Percentiles rank a stretch among this genome's conserved stretches.
Evolutionary conservation across 352 stramenopile species (phyloP).

Genomic region (Phytophthora gonapodyides): DNA sequence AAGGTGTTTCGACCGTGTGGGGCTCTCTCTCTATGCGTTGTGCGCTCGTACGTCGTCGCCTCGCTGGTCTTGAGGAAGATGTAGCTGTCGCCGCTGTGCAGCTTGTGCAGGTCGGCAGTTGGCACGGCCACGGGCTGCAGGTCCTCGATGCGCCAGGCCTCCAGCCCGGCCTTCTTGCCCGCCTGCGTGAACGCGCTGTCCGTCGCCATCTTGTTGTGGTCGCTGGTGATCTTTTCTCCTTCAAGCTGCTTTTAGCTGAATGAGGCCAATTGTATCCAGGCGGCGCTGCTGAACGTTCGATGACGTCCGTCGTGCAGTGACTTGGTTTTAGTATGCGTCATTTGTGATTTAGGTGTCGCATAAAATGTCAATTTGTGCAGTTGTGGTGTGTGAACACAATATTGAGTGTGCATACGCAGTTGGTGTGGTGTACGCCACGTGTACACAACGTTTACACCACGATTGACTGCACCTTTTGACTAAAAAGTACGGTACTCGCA

Average conservation of each 20-base stretch:
- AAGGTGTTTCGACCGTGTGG: not conserved
- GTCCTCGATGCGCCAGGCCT: conserved; percentile 88
- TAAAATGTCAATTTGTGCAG: conserved; percentile 6
- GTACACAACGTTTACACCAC: too few species aligned
- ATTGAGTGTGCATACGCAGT: too few species aligned
- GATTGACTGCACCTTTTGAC: too few species aligned
- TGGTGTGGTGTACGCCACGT: too few species aligned
- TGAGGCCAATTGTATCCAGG: conserved; percentile 28
- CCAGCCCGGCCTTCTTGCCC: conserved; percentile 69
- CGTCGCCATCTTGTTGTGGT: conserved; percentile 51
- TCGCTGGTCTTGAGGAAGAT: conserved; percentile 93
- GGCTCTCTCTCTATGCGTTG: not conserved
- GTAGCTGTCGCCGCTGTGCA: conserved; percentile 97
- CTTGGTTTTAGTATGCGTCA: conserved; percentile 22
- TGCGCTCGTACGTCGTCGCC: conserved; percentile 43
- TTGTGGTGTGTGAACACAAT: too few species aligned
- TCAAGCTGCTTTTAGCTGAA: conserved; percentile 34
- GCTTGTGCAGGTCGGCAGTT: conserved; percentile 73
- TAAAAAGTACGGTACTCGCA: too few species aligned
- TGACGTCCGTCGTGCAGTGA: conserved; percentile 11
- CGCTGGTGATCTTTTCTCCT: conserved; percentile 24
- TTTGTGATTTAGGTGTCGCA: conserved; percentile 37
- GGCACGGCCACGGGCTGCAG: conserved; percentile 68
- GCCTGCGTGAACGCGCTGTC: conserved; percentile 62
- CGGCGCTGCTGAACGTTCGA: not conserved